Base-by-base conservation (phyloP, 768 basidiomycete genomes). In the Saitozyma podzolica region DNA sequence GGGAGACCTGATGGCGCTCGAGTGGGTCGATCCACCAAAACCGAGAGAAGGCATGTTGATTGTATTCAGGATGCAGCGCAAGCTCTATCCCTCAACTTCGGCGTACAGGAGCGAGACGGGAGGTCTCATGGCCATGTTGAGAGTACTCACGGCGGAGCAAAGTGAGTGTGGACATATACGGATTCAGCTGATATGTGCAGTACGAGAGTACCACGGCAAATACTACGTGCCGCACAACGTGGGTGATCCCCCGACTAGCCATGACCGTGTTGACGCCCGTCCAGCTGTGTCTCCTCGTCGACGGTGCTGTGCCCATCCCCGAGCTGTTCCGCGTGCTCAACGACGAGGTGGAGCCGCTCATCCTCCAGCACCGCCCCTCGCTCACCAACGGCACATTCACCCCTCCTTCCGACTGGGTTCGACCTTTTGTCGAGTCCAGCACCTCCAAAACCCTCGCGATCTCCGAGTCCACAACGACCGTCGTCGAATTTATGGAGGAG, bases 41-140 rank as follows among this genome's bases (percentile, higher is more conserved):
- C 9, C 7, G 20, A 6, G 3, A 29, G 29, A 5, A 29, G 29
- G 5, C 29, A 29, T 29, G 29, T 5, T 29, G 55, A n/a, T 51
- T 40, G 20, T 19, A 8, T 48, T 13, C 39, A 16, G 20, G n/a
- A 41, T 16, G 61, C 92, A 96, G 75, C 86, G 88, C 20, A 78
- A 88, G n/a, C 70, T 92, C 43, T 91, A 96, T 72, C 89, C 90
- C 39, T 80, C 84, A 45, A 86, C 84, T 17, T 97, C 90, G 74
- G 96, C 87, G 8, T 96, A 98, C 74, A 86, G 94, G 37, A 94
- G 92, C 68, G 96, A 99, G 83, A 98, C 94, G 0, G 96, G 96
- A 19, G 96, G 96, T 37, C 80, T 98, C 43, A 93, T 97, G 91
- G 87, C 90, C 64, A 91, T 91, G 2, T 81, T 99, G 29, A 85